These are phyloP conservation scores for Aspergillus hancockii DNA, from an alignment of 495 filamentous ascomycete genomes.

Conservation along the genomic window DNA sequence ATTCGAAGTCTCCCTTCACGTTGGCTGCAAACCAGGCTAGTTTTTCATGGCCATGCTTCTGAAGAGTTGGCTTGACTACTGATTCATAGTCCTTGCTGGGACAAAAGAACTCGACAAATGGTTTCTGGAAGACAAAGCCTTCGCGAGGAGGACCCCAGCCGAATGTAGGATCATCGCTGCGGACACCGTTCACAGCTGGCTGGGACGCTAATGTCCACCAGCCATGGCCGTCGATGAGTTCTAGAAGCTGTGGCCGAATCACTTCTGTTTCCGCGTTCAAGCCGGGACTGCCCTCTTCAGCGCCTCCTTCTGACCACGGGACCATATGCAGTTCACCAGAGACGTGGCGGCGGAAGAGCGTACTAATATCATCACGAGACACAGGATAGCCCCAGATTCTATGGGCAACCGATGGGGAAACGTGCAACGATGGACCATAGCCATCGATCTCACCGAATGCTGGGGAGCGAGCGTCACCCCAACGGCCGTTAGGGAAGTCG, in stretches of 20 bases:
- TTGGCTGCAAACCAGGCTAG: conserved; percentile 88
- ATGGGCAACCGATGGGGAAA: conserved; percentile 73
- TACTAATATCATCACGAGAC: conserved; percentile 65
- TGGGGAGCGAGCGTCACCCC: conserved; percentile 86
- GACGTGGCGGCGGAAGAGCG: conserved; percentile 78
- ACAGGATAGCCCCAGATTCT: conserved; percentile 81
- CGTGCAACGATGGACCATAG: conserved; percentile 87
- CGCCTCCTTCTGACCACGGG: conserved; percentile 90
- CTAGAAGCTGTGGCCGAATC: conserved; percentile 72
- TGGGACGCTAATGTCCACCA: conserved; percentile 98
- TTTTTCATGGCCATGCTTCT: conserved; percentile 55
- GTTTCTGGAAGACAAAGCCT: conserved; percentile 97
- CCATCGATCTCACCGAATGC: conserved; percentile 96
- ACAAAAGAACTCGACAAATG: conserved; percentile 95
- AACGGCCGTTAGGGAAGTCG: conserved; percentile 96
- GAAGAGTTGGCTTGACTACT: conserved; percentile 61
- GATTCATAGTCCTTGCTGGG: conserved; percentile 65
- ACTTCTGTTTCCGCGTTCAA: conserved; percentile 76
- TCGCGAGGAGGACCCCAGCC: conserved; percentile 88
- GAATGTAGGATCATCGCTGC: conserved; percentile 74
- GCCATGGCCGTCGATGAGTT: conserved; percentile 70
- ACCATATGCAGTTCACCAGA: conserved; percentile 70
- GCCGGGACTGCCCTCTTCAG: conserved; percentile 47
- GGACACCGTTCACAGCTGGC: conserved; percentile 84
- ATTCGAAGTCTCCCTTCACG: conserved; percentile 66